Percentiles rank a stretch among this genome's conserved stretches.
phyloP scores from a whole-genome alignment of 2,329 filamentous ascomycete species.

The Byssoonygena ceratinophila region DNA sequence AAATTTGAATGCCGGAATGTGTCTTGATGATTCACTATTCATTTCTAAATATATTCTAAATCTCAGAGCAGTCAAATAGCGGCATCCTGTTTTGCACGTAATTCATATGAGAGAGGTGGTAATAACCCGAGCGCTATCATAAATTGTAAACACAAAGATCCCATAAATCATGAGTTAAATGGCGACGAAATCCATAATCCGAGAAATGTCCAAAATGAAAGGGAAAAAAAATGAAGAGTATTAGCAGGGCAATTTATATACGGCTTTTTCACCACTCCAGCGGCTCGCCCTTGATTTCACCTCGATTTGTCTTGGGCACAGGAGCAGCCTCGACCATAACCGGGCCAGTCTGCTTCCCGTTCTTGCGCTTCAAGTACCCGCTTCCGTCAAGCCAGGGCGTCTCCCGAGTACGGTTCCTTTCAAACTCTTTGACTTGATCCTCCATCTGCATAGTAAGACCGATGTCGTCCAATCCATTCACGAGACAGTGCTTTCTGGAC shows the following conservation, averaged over 20 bases:
- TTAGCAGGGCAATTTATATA: background rate
- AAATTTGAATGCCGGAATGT: too few species aligned
- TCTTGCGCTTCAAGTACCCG: conserved; percentile 56
- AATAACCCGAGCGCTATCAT: background rate
- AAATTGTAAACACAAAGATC: background rate
- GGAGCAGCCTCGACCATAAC: conserved; percentile 56
- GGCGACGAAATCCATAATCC: background rate
- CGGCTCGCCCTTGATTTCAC: conserved; percentile 72
- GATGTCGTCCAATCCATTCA: conserved; percentile 93
- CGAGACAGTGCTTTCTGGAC: conserved; percentile 86
- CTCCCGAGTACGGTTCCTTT: conserved; percentile 61
- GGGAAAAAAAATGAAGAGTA: background rate
- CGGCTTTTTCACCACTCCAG: conserved; percentile 62
- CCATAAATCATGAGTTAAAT: background rate
- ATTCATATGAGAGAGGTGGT: too few species aligned
- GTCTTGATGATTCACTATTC: too few species aligned
- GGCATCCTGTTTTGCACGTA: too few species aligned
- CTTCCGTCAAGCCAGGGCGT: conserved; percentile 88
- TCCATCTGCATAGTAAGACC: conserved; percentile 87
- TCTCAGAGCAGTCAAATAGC: too few species aligned
- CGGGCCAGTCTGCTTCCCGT: conserved; percentile 35
- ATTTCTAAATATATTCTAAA: too few species aligned
- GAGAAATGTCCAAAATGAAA: background rate
- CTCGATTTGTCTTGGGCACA: conserved; percentile 79
- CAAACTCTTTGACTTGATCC: conserved; percentile 75